Base-by-base conservation (phyloP, 257 asterid species). In the Ilex aquifolium region DNA sequence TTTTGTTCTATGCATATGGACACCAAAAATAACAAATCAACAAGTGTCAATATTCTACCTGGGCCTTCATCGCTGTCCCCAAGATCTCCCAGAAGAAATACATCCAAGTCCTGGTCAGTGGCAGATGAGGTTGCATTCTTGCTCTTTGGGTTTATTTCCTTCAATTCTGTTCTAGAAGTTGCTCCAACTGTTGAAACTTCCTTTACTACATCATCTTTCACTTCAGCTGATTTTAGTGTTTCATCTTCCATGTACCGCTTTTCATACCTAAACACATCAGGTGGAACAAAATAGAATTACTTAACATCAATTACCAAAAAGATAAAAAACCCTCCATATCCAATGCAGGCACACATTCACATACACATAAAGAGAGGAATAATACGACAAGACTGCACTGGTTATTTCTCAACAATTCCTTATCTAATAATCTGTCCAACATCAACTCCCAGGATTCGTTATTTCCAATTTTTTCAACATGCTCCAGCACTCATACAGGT, bases 61-160 rank as follows among this genome's bases (percentile, higher is more conserved):
- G 88, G 87, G 59, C 84, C 96, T 59, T 81, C 90, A 75, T 89
- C 97, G 32, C 87, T 79, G 60, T 85, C 99, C 69, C 80, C 96
- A 11, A 67, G 71, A 62, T 88, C 97, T 74, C 99, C 97, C 31
- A 92, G 88, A 66, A 92, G 97, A 77, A 87, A 92, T 31, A 85
- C 88, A 65, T 92, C 99, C 84, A 93, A 82, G 80, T 93, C 99
- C 80, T 87, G 86, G 69, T 93, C 99, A 32, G 95, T 75, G 65
- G 86, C 66, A 61, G 82, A 71, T 62, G 86, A 54, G 65, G 79
- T 72, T 31, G 53, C 60, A 72, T 64, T 77, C 62, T 82, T 82
- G 64, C 64, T 82, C 73, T 81, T 78, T 48, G 67, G 77, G 63
- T 80, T 77, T 29, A 78, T 67, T 62, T 31, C 69, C 59, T 29